phyloP scores from a whole-genome alignment of 1,139 yeast genomes.

The Candida glucosophila region DNA sequence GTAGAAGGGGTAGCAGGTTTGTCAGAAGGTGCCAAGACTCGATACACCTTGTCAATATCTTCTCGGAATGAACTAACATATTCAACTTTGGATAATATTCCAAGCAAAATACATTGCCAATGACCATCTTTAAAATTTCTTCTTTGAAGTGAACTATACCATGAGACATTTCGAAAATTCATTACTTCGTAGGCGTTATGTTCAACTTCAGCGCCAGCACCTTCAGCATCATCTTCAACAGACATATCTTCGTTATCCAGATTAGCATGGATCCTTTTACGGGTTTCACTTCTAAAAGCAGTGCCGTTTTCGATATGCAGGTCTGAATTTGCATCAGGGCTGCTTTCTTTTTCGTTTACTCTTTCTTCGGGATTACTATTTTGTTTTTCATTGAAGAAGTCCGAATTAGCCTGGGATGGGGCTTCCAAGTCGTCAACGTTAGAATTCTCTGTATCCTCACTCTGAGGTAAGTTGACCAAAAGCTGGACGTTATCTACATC shows the following conservation, averaged over 20 bases:
- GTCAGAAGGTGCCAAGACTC: slow-evolving; percentile 49
- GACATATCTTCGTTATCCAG: slow-evolving; percentile 6
- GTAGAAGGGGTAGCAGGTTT: slow-evolving; percentile 40
- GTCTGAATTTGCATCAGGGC: slow-evolving; percentile 8
- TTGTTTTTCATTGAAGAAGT: slow-evolving; percentile 4
- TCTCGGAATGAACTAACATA: slow-evolving; percentile 47
- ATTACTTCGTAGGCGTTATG: slow-evolving; percentile 52
- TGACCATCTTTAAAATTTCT: slow-evolving; percentile 77
- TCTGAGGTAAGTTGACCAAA: slow-evolving; percentile 5
- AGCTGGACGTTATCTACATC: slow-evolving; percentile 10
- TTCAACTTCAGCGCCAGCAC: slow-evolving; percentile 11
- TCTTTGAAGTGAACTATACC: slow-evolving; percentile 71
- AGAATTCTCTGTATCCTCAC: slow-evolving; percentile 13
- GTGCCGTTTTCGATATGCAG: slow-evolving; percentile 8
- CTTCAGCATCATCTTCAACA: slow-evolving; percentile 17
- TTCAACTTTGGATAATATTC: slow-evolving; percentile 57
- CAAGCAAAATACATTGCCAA: slow-evolving; percentile 75
- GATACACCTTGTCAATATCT: slow-evolving; percentile 37
- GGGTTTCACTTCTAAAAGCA: no score
- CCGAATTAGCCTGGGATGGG: slow-evolving; percentile 2
- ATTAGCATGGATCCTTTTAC: no score
- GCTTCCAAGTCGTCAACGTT: slow-evolving; percentile 15
- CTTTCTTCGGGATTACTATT: slow-evolving; percentile 7
- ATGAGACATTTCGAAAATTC: slow-evolving; percentile 53
- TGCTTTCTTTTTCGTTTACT: slow-evolving; percentile 1